Evolutionary conservation across 116 monocot species (phyloP), one percentile per base, ranked within the genome.

Genomic region (Trichopus zeylanicus): DNA sequence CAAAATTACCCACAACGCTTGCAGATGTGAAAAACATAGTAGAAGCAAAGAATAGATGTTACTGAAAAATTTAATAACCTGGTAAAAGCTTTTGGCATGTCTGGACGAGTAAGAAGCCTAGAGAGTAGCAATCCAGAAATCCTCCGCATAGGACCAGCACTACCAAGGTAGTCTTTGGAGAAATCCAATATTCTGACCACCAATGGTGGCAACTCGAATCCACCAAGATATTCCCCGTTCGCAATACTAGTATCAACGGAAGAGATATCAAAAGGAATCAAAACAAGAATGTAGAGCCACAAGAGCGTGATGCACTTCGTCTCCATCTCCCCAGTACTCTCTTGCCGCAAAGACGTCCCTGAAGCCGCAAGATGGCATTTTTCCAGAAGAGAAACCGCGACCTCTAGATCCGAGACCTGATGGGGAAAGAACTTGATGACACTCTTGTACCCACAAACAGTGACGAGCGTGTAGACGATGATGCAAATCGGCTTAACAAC

Each of bases 261-360:
- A 1, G 88, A 83, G 15, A 98, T 85, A 73, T 98, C 98, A 72
- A 98, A 98, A 38, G 98, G 98, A 72, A 98, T 80, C 59, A 98
- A 72, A 29, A 98, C 98, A 46, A 98, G 91, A 24, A 98, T 88
- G 57, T 91, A 88, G 31, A 98, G 78, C 98, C 98, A 98, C 51
- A 98, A 73, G 30, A 98, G 88, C 29, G 85, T 62, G 19, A 91
- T 51, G 49, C 98, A 98, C 55, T 98, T 79, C 19, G 80, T 78
- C 69, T 98, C 98, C 98, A 98, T 98, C 68, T 98, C 98, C n/a
- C 98, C 98, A 47, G 98, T 91, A 57, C 98, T 98, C 65, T 98
- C 91, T 39, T 91, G 85, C 34, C 91, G 66, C 63, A 85, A 67
- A 12, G 84, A 84, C 31, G 91, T 77, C 16, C 28, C 59, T 24